phyloP scores from a whole-genome alignment of 306 rosid species.

The Rosa rugosa region DNA sequence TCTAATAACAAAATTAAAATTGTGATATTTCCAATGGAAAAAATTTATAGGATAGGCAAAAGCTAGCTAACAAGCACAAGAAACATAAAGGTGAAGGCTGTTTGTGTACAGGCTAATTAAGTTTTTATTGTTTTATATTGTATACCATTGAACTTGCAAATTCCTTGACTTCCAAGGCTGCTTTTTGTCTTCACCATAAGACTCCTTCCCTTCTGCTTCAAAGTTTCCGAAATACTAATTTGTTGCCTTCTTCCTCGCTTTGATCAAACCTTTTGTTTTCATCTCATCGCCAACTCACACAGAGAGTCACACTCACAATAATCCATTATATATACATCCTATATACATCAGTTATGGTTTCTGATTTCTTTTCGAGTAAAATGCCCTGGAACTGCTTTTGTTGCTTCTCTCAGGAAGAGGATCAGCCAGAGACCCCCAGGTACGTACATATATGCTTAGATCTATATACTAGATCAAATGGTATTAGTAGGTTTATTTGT shows the following conservation, averaged over 20 bases:
- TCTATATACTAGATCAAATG: not conserved
- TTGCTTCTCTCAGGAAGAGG: conserved; percentile 41
- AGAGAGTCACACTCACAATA: not conserved
- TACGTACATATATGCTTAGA: conserved; percentile 13
- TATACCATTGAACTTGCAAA: conserved; percentile 23
- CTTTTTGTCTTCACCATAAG: conserved; percentile 56
- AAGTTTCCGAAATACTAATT: conserved; percentile 32
- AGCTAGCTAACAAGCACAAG: conserved; percentile 41
- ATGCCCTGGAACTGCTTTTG: conserved; percentile 55
- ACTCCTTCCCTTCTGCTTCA: conserved; percentile 42
- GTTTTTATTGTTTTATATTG: conserved; percentile 2
- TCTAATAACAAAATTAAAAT: conserved; percentile 18
- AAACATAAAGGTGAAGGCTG: conserved; percentile 22
- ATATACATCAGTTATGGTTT: conserved; percentile 7
- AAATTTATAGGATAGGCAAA: conserved; percentile 18
- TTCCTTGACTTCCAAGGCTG: conserved; percentile 67
- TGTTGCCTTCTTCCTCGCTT: conserved; percentile 31
- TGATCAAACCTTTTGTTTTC: conserved; percentile 26
- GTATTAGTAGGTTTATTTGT: not conserved
- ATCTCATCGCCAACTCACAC: conserved; percentile 14
- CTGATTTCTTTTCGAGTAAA: conserved; percentile 25
- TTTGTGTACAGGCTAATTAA: conserved; percentile 24
- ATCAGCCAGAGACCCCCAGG: conserved; percentile 32
- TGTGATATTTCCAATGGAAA: conserved; percentile 42
- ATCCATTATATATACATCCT: not conserved